Percentiles rank a stretch among this genome's conserved stretches.
phyloP scores from a whole-genome alignment of 2,329 filamentous ascomycete species.

The Colletotrichum lupini region DNA sequence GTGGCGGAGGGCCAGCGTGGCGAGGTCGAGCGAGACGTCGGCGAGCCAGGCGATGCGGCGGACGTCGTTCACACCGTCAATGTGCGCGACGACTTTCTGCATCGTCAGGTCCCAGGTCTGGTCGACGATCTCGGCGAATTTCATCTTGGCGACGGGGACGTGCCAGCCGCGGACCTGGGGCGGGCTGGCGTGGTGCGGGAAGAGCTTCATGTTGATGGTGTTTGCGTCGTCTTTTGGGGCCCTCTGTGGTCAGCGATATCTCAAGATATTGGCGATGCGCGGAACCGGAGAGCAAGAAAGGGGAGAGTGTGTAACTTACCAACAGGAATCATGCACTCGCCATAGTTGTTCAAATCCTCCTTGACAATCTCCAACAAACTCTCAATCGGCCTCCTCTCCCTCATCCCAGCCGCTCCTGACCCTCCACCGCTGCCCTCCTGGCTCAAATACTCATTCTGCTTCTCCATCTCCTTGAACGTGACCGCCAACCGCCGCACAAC shows the following conservation, averaged over 20 bases:
- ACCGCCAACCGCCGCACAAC: conserved; percentile 88
- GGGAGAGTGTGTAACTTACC: conserved; percentile 63
- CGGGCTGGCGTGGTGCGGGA: conserved; percentile 82
- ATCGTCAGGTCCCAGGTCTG: conserved; percentile 81
- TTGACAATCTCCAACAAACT: conserved; percentile 83
- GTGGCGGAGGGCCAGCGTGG: conserved; percentile 87
- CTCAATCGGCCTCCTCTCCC: conserved; percentile 75
- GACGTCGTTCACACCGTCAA: conserved; percentile 92
- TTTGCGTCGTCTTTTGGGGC: conserved; percentile 80
- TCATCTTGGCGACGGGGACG: conserved; percentile 82
- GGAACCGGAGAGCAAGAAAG: neutral
- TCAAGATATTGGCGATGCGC: neutral
- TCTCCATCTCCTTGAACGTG: conserved; percentile 89
- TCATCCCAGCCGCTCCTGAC: neutral
- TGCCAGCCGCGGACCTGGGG: conserved; percentile 87
- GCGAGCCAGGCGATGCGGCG: conserved; percentile 86
- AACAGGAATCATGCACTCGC: conserved; percentile 98
- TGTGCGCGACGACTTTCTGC: conserved; percentile 82
- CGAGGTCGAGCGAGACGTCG: conserved; percentile 87
- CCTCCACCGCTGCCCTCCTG: conserved; percentile 57
- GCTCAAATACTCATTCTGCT: conserved; percentile 87
- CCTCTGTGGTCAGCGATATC: conserved; percentile 31
- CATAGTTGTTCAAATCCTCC: conserved; percentile 95
- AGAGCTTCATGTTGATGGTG: conserved; percentile 95
- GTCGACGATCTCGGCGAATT: conserved; percentile 71